These are phyloP conservation scores for Neofusicoccum umdonicola DNA, from an alignment of 2,329 filamentous ascomycete genomes.

Conservation along the genomic window DNA sequence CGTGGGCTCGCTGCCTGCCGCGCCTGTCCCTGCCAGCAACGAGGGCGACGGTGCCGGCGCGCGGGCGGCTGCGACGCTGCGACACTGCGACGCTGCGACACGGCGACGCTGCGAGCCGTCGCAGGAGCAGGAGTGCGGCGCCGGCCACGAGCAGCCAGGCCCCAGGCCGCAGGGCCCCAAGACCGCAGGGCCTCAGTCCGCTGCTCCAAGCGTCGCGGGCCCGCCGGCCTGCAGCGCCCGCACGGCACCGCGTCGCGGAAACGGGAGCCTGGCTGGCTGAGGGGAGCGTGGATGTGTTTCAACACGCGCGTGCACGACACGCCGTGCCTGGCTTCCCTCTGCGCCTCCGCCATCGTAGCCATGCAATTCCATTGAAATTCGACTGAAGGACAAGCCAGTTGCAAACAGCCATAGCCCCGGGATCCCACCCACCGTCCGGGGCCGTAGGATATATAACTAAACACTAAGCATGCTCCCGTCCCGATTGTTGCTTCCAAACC, in stretches of 20 bases:
- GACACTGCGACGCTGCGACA: no score
- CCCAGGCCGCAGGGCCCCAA: no score
- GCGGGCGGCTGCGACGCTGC: no score
- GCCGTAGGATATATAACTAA: conserved; percentile 15
- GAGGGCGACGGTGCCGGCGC: no score
- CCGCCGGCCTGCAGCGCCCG: neutral
- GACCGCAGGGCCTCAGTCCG: no score
- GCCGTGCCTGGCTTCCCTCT: no score
- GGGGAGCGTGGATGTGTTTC: neutral
- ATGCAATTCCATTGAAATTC: neutral
- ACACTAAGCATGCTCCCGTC: neutral
- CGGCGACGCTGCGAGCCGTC: no score
- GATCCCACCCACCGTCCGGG: neutral
- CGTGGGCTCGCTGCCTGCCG: neutral
- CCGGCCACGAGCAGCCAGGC: no score
- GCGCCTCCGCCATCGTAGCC: no score
- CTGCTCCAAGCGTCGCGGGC: no score
- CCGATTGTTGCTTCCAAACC: neutral
- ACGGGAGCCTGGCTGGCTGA: neutral
- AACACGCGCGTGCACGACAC: neutral
- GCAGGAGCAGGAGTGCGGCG: no score
- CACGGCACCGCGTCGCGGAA: neutral
- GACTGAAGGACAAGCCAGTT: conserved; percentile 5
- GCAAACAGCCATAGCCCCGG: conserved; percentile 1
- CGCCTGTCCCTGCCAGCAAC: neutral